Percentiles rank a stretch among this genome's conserved stretches.
Conservation (phyloP, 2,329 filamentous ascomycete species). For the Xylaria sp. region DNA sequence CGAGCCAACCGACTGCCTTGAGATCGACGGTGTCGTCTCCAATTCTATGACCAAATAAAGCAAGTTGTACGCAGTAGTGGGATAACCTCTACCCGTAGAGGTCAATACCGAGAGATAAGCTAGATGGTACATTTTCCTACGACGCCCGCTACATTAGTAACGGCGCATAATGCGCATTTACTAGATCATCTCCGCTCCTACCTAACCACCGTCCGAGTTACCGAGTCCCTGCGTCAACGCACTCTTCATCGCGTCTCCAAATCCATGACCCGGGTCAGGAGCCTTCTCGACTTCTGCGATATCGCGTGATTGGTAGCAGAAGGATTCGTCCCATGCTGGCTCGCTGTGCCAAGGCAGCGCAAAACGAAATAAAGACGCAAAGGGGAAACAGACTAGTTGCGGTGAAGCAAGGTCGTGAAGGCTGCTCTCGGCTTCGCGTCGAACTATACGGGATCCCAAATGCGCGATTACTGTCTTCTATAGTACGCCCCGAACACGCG, state of each 20-base stretch:
- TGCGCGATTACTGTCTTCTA: not conserved
- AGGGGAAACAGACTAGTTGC: not conserved
- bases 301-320: not conserved
- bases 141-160: not conserved
- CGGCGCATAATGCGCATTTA: not conserved
- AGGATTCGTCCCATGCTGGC: not conserved
- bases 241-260: too few species aligned
- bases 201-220: not conserved
- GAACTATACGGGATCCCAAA: not conserved
- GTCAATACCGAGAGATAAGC: too few species aligned
- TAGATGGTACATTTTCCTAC: not conserved
- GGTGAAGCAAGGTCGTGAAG: not conserved
- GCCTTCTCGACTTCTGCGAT: not conserved
- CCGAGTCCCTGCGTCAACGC: too few species aligned
- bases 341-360: not conserved
- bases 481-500: not conserved
- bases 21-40: not conserved
- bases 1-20: not conserved
- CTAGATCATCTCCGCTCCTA: not conserved
- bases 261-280: not conserved
- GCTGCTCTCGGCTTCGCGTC: not conserved
- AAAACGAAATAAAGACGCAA: not conserved
- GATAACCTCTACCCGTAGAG: too few species aligned
- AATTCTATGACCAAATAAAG: slow-evolving; percentile 3
- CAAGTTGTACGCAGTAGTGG: not conserved